phyloP scores from a whole-genome alignment of 1,139 yeast species.

The Wickerhamiella infanticola region DNA sequence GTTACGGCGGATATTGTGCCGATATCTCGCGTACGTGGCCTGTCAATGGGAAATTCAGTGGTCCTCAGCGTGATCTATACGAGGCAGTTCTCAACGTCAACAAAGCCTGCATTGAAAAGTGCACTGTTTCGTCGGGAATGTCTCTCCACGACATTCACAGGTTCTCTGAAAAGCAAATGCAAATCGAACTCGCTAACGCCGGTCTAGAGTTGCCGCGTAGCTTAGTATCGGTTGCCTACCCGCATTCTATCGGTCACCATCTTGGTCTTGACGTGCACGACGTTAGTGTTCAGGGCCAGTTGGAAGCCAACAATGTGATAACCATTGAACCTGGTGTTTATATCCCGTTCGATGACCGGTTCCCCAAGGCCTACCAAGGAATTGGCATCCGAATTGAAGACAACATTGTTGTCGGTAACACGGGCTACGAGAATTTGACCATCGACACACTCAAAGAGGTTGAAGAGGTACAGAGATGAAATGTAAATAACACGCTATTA shows the following conservation, averaged over 20 bases:
- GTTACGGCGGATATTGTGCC: slow-evolving; percentile 85
- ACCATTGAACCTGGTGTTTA: slow-evolving; percentile 94
- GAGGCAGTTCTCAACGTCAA: slow-evolving; percentile 78
- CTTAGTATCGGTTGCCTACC: slow-evolving; percentile 38
- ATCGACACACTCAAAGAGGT: slow-evolving; percentile 77
- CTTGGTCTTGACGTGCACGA: slow-evolving; percentile 91
- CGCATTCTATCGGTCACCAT: slow-evolving; percentile 93
- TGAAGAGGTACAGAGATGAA: slow-evolving; percentile 45
- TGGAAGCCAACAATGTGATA: slow-evolving; percentile 39
- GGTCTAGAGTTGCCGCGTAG: slow-evolving; percentile 37
- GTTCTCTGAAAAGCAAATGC: slow-evolving; percentile 42
- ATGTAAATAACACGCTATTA: background rate
- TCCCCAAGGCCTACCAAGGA: slow-evolving; percentile 72
- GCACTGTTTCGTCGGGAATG: slow-evolving; percentile 36
- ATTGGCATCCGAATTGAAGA: slow-evolving; percentile 94
- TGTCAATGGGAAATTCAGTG: slow-evolving; percentile 50
- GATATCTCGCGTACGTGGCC: slow-evolving; percentile 98
- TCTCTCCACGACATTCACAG: slow-evolving; percentile 70
- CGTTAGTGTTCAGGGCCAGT: slow-evolving; percentile 30
- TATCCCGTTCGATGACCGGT: slow-evolving; percentile 49
- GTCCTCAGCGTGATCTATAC: slow-evolving; percentile 71
- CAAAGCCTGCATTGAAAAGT: slow-evolving; percentile 56
- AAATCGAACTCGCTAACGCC: slow-evolving; percentile 49
- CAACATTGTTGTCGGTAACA: slow-evolving; percentile 54
- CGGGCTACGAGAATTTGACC: slow-evolving; percentile 46